These are phyloP conservation scores for Colletotrichum sp. DNA, from an alignment of 2,329 filamentous ascomycete species.

Conservation along the genomic window DNA sequence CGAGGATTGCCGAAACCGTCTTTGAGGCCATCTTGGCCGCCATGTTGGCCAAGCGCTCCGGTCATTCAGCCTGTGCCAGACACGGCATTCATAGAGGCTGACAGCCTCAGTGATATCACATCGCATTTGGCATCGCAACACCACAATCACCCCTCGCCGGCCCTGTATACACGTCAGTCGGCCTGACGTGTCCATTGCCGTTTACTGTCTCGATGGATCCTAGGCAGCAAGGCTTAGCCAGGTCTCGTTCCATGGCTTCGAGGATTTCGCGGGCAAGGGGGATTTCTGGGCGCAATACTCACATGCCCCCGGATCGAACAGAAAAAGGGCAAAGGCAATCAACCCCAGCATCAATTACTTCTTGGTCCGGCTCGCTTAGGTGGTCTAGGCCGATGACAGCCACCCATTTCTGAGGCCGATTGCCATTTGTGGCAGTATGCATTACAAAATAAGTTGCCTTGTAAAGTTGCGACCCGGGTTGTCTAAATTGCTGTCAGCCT, in stretches of 20 bases:
- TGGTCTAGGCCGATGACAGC: background rate
- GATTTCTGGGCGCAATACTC: background rate
- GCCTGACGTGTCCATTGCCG: slow-evolving; percentile 5
- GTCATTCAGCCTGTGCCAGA: background rate
- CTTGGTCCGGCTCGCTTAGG: background rate
- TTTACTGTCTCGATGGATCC: background rate
- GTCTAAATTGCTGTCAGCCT: background rate
- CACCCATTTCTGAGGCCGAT: background rate
- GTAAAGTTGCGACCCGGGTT: background rate
- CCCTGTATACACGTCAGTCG: background rate
- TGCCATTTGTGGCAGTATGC: background rate
- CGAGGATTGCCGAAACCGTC: background rate
- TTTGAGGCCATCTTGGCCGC: background rate
- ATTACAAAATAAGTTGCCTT: background rate
- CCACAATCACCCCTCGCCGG: background rate
- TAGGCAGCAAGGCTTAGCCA: background rate
- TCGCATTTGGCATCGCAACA: background rate
- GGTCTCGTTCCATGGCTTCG: background rate
- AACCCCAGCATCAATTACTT: background rate
- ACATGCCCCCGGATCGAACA: background rate
- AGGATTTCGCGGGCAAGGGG: background rate
- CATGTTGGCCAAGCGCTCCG: background rate
- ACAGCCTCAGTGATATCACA: background rate
- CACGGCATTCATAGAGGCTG: background rate
- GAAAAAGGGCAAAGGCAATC: background rate